Evolutionary conservation across 2,329 filamentous ascomycete genomes (phyloP).

Genomic region (Gyromitra esculenta): DNA sequence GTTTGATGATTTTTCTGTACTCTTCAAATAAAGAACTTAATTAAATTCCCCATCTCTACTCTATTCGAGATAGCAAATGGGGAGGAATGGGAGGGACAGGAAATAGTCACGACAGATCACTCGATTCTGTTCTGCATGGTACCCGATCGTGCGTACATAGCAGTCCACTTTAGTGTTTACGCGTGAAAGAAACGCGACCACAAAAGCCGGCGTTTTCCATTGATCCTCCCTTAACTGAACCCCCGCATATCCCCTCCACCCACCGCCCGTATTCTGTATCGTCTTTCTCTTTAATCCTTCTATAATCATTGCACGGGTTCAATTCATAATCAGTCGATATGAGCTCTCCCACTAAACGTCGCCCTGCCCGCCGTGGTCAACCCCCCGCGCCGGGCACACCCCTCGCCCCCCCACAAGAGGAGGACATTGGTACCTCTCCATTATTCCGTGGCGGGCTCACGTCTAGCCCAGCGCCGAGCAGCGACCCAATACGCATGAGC

Average conservation of each 20-base stretch:
- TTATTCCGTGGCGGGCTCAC: slow-evolving; percentile 46
- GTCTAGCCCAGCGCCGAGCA: slow-evolving; percentile 50
- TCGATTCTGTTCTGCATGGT: slow-evolving; percentile 6
- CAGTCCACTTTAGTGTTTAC: slow-evolving; percentile 46
- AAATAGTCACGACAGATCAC: not conserved
- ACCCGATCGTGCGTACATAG: not conserved
- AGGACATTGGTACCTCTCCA: slow-evolving; percentile 35
- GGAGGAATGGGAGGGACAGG: not conserved
- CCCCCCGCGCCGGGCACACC: slow-evolving; percentile 27
- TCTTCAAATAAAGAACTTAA: not conserved
- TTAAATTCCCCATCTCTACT: not conserved
- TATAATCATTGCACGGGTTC: not conserved
- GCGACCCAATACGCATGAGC: slow-evolving; percentile 47
- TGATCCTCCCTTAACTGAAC: slow-evolving; percentile 15
- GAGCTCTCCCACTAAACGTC: slow-evolving; percentile 53
- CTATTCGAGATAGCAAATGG: not conserved
- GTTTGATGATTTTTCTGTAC: not conserved
- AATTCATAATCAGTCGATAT: slow-evolving; percentile 22
- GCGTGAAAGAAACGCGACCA: slow-evolving; percentile 48
- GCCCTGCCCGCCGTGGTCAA: slow-evolving; percentile 28
- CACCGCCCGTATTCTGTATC: no score
- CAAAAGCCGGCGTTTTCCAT: slow-evolving; percentile 35
- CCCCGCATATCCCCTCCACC: not conserved
- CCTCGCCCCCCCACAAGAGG: slow-evolving; percentile 41
- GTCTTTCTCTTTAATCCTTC: not conserved